A percentile compares a stretch with the other conserved stretches of the same genome.
These are phyloP conservation scores for Cyclotella baltica DNA, from an alignment of 108 stramenopile genomes.

Conservation along the genomic window DNA sequence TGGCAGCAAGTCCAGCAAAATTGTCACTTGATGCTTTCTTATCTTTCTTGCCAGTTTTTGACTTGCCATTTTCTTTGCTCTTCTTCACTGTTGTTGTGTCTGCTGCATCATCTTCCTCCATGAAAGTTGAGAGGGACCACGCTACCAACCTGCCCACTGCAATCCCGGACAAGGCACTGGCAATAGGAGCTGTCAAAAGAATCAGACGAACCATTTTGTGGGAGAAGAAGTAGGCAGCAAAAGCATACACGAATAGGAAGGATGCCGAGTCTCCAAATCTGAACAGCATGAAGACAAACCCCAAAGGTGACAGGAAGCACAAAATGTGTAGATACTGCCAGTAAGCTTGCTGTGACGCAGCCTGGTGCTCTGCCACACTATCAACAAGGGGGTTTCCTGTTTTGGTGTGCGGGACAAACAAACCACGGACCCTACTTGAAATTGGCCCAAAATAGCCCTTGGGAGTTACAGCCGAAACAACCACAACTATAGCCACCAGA, in stretches of 20 bases:
- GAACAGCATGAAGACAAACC: constrained; percentile 84
- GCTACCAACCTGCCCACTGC: constrained; percentile 82
- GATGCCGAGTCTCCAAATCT: constrained; percentile 81
- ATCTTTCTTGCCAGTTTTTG: constrained; percentile 51
- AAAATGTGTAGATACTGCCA: constrained; percentile 97
- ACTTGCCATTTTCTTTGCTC: constrained; percentile 25
- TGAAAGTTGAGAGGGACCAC: constrained; percentile 73
- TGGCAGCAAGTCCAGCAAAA: constrained; percentile 54
- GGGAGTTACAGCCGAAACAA: constrained; percentile 75
- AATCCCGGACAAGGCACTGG: constrained; percentile 88
- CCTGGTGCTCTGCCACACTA: constrained; percentile 97
- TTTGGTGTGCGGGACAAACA: constrained; percentile 93
- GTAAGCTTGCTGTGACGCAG: constrained; percentile 93
- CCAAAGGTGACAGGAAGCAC: constrained; percentile 93
- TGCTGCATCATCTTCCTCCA: constrained; percentile 48
- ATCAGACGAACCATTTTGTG: constrained; percentile 98
- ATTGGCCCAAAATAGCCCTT: constrained; percentile 95
- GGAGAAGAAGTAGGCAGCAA: constrained; percentile 94
- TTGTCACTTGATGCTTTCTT: constrained; percentile 49
- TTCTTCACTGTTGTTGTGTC: constrained; percentile 13
- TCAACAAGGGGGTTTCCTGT: constrained; percentile 94
- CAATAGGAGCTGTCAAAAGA: constrained; percentile 93
- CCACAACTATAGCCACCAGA: constrained; percentile 48
- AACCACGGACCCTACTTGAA: constrained; percentile 81
- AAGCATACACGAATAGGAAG: constrained; percentile 93